Conservation (phyloP, 1,284 basidiomycete genomes). For the Ustilago hordei region DNA sequence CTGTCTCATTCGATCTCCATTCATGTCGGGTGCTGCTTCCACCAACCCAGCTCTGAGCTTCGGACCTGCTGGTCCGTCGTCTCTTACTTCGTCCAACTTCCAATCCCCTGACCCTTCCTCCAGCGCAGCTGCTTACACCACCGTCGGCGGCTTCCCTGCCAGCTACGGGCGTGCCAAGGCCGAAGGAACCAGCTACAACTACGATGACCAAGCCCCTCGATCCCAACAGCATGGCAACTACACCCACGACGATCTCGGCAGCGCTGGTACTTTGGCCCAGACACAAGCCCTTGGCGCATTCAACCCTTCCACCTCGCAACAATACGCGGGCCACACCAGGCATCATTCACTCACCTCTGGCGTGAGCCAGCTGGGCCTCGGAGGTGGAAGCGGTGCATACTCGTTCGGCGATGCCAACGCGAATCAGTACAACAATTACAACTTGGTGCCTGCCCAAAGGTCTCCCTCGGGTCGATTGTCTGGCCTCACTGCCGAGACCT, state of each 20-base stretch:
- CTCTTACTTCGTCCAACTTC: conserved; percentile 26
- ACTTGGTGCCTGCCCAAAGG: conserved; percentile 40
- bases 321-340: conserved; percentile 37
- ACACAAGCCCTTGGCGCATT: conserved; percentile 43
- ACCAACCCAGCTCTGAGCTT: conserved; percentile 47
- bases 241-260: conserved; percentile 44
- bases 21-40: conserved; percentile 49
- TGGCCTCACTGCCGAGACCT: conserved; percentile 26
- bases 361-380: conserved; percentile 40
- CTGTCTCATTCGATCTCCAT: neutral
- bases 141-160: conserved; percentile 29
- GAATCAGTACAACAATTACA: conserved; percentile 49
- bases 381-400: conserved; percentile 27
- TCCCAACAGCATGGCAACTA: conserved; percentile 52
- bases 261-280: conserved; percentile 31
- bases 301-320: conserved; percentile 32
- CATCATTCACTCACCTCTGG: conserved; percentile 47
- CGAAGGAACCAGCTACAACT: conserved; percentile 32
- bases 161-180: conserved; percentile 36
- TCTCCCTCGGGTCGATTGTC: conserved; percentile 32
- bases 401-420: conserved; percentile 37
- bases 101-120: conserved; percentile 44
- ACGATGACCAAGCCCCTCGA: conserved; percentile 52
- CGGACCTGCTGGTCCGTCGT: conserved; percentile 31
- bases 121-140: conserved; percentile 32